A percentile compares a stretch with the other conserved stretches of the same genome.
phyloP scores from a whole-genome alignment of 1,284 basidiomycete genomes.

The Sanghuangporus sanghuang region DNA sequence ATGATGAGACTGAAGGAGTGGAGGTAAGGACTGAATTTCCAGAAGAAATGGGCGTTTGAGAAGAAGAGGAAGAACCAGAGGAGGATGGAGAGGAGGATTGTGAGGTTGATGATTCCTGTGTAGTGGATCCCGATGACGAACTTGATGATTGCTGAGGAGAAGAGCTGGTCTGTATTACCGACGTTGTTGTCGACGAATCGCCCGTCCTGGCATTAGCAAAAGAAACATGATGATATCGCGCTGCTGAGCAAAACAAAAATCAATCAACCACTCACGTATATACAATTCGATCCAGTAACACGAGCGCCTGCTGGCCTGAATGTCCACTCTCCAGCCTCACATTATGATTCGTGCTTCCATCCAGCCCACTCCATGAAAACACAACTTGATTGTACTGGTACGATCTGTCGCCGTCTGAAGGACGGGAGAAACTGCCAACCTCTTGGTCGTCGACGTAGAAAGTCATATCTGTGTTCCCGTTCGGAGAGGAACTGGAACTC shows the following conservation, averaged over 20 bases:
- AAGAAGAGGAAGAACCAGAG: not conserved
- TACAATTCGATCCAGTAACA: conserved; percentile 13
- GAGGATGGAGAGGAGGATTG: not conserved
- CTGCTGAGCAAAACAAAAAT: not conserved
- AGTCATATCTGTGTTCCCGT: conserved; percentile 12
- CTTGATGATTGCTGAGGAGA: not conserved
- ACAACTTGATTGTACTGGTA: conserved; percentile 7
- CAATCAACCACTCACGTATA: conserved; percentile 11
- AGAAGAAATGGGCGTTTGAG: not conserved
- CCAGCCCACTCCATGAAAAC: not conserved
- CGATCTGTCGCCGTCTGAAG: not conserved
- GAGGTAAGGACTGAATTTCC: not conserved
- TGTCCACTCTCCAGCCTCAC: conserved; percentile 1
- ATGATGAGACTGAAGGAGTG: not conserved
- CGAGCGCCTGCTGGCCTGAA: not conserved
- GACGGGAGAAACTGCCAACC: not conserved
- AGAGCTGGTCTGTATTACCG: not conserved
- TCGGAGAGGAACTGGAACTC: not conserved
- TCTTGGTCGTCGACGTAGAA: conserved; percentile 8
- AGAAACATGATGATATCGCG: not conserved
- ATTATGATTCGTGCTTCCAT: not conserved
- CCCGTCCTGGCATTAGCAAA: not conserved
- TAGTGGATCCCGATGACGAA: not conserved
- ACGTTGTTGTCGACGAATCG: not conserved
- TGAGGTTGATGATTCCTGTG: not conserved